Conservation (phyloP, 768 basidiomycete genomes). For the Scleroderma citrinum region DNA sequence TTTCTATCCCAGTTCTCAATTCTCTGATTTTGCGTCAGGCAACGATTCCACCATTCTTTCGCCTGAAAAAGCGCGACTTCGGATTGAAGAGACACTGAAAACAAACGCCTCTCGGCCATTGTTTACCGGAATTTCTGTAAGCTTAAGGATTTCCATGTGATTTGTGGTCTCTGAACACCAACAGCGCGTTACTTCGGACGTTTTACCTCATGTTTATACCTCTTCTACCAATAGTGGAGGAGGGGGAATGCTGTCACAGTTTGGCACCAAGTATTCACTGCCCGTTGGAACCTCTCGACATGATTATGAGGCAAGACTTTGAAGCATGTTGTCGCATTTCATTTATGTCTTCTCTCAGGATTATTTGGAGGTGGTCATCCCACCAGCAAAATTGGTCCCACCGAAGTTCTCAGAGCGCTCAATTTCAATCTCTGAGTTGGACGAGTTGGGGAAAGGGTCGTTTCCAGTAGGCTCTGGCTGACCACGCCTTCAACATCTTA, state of each 20-base stretch:
- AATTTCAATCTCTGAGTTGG: conserved; percentile 66
- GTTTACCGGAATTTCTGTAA: conserved; percentile 51
- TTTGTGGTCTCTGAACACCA: conserved; percentile 6
- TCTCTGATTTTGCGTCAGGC: conserved; percentile 1
- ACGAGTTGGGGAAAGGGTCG: conserved; percentile 69
- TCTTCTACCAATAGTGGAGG: conserved; percentile 54
- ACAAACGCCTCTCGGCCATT: conserved; percentile 62
- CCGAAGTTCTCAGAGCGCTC: conserved; percentile 65
- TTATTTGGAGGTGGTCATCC: conserved; percentile 86
- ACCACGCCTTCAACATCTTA: not conserved
- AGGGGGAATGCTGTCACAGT: conserved; percentile 55
- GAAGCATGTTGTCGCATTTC: not conserved
- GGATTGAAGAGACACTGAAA: conserved; percentile 56
- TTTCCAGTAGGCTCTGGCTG: conserved; percentile 59
- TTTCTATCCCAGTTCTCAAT: not conserved
- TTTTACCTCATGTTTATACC: conserved; percentile 86
- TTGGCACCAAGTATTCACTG: conserved; percentile 73
- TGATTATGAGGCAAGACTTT: conserved; percentile 52
- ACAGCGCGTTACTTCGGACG: conserved; percentile 51
- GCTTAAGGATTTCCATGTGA: conserved; percentile 7
- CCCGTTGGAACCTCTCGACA: conserved; percentile 76
- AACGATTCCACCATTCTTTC: conserved; percentile 27
- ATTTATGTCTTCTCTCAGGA: conserved; percentile 41
- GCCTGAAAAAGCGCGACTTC: conserved; percentile 46
- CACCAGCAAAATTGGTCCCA: conserved; percentile 76